These are phyloP conservation scores for Malus sylvestris DNA, from an alignment of 306 rosid species.

Conservation along the genomic window DNA sequence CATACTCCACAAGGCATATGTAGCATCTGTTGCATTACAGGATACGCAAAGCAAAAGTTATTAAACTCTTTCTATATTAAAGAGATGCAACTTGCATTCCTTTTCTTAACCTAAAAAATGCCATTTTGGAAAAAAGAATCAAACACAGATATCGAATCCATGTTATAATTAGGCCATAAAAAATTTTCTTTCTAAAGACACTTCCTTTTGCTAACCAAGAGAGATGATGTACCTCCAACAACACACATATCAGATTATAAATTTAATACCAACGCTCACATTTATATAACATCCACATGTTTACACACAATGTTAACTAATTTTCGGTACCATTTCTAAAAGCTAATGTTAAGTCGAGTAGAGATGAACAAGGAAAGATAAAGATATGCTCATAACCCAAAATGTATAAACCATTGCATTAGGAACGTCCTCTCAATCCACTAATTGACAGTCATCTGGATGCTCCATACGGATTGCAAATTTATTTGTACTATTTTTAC, in stretches of 20 bases:
- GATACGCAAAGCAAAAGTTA: conserved; percentile 10
- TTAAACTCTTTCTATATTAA: not conserved
- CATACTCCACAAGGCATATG: conserved; percentile 98
- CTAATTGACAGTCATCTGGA: not conserved
- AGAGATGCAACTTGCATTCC: not conserved
- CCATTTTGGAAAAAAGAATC: not conserved
- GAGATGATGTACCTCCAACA: not conserved
- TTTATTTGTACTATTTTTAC: not conserved
- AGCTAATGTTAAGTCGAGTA: not conserved
- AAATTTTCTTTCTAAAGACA: not conserved
- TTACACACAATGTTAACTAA: not conserved
- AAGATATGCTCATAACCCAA: not conserved
- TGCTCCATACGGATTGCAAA: not conserved
- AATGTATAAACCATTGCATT: not conserved
- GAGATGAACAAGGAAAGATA: not conserved
- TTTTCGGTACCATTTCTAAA: not conserved
- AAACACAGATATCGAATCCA: not conserved
- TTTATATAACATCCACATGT: conserved; percentile 1
- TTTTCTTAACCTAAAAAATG: not conserved
- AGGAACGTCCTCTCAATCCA: not conserved
- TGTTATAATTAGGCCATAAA: not conserved
- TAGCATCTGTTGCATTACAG: conserved; percentile 58
- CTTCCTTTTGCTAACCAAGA: not conserved
- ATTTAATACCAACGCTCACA: not conserved
- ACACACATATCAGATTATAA: not conserved